Conservation (phyloP, 345 rosid species). For the Cardiospermum halicacabum region DNA sequence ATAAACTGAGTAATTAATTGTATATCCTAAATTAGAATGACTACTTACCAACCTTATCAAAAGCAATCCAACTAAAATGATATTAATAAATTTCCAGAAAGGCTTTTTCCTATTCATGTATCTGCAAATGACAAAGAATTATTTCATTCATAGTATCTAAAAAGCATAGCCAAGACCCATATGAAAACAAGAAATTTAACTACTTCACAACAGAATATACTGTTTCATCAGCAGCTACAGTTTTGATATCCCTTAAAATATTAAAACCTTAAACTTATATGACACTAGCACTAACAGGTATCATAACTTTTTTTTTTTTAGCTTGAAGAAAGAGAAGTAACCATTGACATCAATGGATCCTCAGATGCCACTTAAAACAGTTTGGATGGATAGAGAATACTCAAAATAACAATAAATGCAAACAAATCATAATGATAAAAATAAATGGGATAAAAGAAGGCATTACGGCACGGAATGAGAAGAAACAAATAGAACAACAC, state of each 20-base stretch:
- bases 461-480: not conserved
- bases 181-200: not conserved
- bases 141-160: not conserved
- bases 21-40: conserved; percentile 4
- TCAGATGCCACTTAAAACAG: not conserved
- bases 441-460: not conserved
- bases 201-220: not conserved
- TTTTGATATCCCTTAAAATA: not conserved
- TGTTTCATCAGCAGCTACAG: not conserved
- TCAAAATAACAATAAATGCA: not conserved
- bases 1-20: conserved; percentile 6
- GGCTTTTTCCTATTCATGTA: conserved; percentile 80
- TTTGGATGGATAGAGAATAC: not conserved
- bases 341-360: not conserved
- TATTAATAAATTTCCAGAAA: conserved; percentile 64
- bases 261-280: not conserved
- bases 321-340: not conserved
- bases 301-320: not conserved
- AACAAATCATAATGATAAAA: not conserved
- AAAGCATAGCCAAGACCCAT: not conserved
- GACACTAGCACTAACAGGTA: not conserved
- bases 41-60: conserved; percentile 54
- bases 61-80: conserved; percentile 55
- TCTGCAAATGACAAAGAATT: conserved; percentile 38
- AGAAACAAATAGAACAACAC: not conserved